Base-by-base conservation (phyloP, 805 yeast species). In the Monosporozyma aerobia region DNA sequence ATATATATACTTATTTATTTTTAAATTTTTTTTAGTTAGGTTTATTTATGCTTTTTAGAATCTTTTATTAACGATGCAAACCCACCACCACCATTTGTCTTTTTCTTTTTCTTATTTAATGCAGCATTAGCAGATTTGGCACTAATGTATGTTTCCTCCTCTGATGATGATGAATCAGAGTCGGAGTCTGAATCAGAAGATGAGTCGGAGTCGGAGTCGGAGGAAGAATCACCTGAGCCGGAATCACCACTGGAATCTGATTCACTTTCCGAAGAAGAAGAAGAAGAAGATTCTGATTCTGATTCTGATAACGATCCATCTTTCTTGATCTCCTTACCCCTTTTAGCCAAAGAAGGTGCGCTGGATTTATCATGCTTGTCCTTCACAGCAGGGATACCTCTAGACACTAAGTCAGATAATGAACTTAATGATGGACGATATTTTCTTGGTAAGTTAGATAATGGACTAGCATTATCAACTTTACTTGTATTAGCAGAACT, bases 301-400 rank as follows among this genome's bases (percentile, higher is more conserved):
- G 45, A 39, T n/a, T 32, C 32, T 3, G 40, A 30, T 3, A 47
- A 43, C 6, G 51, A 49, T 30, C 35, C 37, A 13, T 43, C 47
- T 22, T 23, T 29, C 32, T 49, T 49, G 11, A 49, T 40, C 10
- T 41, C 43, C 16, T 43, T 49, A 13, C 47, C 43, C 27, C 47
- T 49, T 4, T 27, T 44, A 7, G 47, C 47, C 33, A 49, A 23
- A 10, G 51, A 30, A 5, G 51, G 47, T 5, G 43, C 23, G 10
- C 39, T 2, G 14, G 16, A n/a, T 16, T 51, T 44, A 5, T 8
- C 22, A 27, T 35, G 54, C 22, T 71, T 70, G 46, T 82, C 87
- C 52, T 74, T 76, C 0, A 83, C 87, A 22, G 79, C 86, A 1
- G 90, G 90, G 11, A 83, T 75, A 3, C 87, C 89, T 50, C 83